Evolutionary conservation across 352 stramenopile species (phyloP).

Genomic region (Stramenopiles sp.): DNA sequence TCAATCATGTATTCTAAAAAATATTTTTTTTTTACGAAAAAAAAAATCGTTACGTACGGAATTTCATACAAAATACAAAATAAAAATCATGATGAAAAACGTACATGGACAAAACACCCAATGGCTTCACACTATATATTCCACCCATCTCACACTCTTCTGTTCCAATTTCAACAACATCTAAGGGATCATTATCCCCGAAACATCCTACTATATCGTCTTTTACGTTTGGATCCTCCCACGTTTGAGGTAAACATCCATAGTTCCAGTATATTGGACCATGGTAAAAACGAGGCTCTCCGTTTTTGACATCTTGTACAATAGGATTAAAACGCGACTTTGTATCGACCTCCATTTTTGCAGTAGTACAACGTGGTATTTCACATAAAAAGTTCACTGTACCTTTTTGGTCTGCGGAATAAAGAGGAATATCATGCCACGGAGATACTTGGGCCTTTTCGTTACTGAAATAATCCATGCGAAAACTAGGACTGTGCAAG

Average conservation of each 20-base stretch:
- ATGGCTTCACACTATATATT: conserved; percentile 74
- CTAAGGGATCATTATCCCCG: conserved; percentile 43
- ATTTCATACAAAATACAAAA: conserved; percentile 75
- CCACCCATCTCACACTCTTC: conserved; percentile 40
- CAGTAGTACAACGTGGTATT: conserved; percentile 4
- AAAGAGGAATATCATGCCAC: conserved; percentile 11
- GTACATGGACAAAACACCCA: conserved; percentile 94
- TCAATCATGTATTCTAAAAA: too few species aligned
- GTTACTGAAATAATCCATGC: too few species aligned
- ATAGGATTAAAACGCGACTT: conserved; percentile 10
- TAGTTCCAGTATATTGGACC: conserved; percentile 48
- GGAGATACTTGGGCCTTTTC: too few species aligned
- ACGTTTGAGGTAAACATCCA: conserved; percentile 90
- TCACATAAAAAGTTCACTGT: conserved; percentile 11
- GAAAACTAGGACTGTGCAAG: too few species aligned
- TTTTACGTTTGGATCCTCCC: conserved; percentile 83
- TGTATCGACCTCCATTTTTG: conserved; percentile 13
- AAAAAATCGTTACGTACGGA: conserved; percentile 61
- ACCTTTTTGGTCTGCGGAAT: conserved; percentile 1
- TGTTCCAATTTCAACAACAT: conserved; percentile 89
- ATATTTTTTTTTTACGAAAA: conserved; percentile 18
- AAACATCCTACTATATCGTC: conserved; percentile 25
- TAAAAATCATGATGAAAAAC: conserved; percentile 94
- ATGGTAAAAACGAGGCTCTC: conserved; percentile 45
- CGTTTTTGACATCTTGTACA: conserved; percentile 84